These are phyloP conservation scores for Colletotrichum cuscutae DNA, from an alignment of 2,329 filamentous ascomycete genomes.

Conservation along the genomic window DNA sequence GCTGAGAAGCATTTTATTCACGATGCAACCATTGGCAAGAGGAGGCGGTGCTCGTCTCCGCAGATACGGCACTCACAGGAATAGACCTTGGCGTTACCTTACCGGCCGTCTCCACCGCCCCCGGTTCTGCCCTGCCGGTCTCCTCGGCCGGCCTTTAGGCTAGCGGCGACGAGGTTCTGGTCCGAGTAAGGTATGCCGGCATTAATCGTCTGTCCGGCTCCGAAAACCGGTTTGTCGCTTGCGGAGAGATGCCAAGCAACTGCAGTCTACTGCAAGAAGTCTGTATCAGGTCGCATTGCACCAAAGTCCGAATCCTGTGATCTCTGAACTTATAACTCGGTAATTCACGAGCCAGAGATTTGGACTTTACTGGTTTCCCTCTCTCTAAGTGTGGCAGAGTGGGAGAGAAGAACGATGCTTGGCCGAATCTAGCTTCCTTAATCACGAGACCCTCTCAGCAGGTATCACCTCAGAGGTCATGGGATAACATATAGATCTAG, in stretches of 20 bases:
- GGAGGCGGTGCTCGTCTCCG: background rate
- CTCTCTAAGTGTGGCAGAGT: background rate
- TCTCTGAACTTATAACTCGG: too few relatives aligned
- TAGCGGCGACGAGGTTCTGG: background rate
- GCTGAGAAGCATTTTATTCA: background rate
- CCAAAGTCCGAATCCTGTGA: background rate
- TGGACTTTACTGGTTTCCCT: background rate
- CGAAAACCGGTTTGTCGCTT: background rate
- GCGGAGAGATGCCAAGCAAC: background rate
- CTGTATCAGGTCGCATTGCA: background rate
- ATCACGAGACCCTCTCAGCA: background rate
- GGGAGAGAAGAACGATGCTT: background rate
- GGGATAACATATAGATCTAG: background rate
- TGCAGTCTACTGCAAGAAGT: background rate
- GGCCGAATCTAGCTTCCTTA: background rate
- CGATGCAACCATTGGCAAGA: background rate
- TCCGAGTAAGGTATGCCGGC: background rate
- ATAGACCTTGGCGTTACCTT: background rate
- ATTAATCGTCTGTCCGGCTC: background rate
- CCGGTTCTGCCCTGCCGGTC: background rate
- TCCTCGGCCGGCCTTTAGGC: background rate
- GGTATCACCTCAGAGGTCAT: background rate
- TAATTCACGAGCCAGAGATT: background rate
- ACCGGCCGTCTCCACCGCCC: background rate
- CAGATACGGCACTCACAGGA: background rate